These are phyloP conservation scores for Pontederia paniculata DNA, from an alignment of 176 grass and related monocot genomes.

Conservation along the genomic window DNA sequence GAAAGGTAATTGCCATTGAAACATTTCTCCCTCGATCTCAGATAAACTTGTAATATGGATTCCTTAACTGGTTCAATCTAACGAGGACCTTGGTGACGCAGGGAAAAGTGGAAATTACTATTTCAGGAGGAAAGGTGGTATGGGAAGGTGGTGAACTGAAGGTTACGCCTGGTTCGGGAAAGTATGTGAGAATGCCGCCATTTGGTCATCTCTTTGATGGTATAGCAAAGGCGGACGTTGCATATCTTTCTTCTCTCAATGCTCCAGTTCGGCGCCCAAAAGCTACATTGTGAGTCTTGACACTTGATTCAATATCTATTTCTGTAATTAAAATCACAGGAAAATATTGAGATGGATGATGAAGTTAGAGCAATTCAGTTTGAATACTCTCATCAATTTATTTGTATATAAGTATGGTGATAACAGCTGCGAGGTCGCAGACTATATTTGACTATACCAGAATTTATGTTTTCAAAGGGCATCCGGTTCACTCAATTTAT, in stretches of 20 bases:
- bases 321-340: too few relatives aligned
- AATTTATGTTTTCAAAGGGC: too few relatives aligned
- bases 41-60: background rate
- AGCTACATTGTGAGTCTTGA: conserved; percentile 18
- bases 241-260: conserved; percentile 56
- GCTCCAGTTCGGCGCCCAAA: conserved; percentile 47
- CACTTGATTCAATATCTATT: too few relatives aligned
- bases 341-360: background rate
- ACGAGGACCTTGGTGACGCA: conserved; percentile 11
- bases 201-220: conserved; percentile 78
- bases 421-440: too few relatives aligned
- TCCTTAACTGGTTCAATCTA: background rate
- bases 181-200: conserved; percentile 59
- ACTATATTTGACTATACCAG: too few relatives aligned
- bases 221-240: conserved; percentile 53
- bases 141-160: conserved; percentile 65
- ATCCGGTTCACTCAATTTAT: too few relatives aligned
- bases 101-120: conserved; percentile 85
- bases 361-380: background rate
- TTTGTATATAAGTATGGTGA: too few relatives aligned
- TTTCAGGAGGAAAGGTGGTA: conserved; percentile 71
- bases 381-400: too few relatives aligned
- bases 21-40: too few relatives aligned
- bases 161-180: conserved; percentile 53
- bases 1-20: conserved; percentile 42